phyloP scores from a whole-genome alignment of 2,329 filamentous ascomycete genomes.

The Beauveria sp. region DNA sequence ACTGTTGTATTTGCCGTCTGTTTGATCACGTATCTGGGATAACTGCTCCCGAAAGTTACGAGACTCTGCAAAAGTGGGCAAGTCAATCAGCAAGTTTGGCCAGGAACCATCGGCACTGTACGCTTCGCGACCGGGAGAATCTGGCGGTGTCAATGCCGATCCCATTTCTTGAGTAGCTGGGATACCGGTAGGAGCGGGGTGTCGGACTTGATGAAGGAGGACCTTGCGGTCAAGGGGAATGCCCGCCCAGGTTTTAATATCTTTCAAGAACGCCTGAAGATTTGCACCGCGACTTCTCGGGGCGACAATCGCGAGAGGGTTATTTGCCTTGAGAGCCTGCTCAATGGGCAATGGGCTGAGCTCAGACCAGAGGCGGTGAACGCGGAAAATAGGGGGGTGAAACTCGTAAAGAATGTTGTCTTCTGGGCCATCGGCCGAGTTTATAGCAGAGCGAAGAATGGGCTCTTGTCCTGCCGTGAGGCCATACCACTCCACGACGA shows the following conservation, averaged over 20 bases:
- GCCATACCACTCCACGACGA: conserved; percentile 77
- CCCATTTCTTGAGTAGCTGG: conserved; percentile 26
- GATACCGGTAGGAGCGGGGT: conserved; percentile 28
- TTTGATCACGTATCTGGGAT: conserved; percentile 49
- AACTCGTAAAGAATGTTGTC: conserved; percentile 74
- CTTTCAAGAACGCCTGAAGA: conserved; percentile 67
- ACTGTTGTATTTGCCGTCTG: conserved; percentile 74
- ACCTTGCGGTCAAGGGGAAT: conserved; percentile 68
- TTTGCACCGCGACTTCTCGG: conserved; percentile 63
- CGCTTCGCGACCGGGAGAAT: conserved; percentile 27
- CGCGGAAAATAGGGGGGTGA: conserved; percentile 74
- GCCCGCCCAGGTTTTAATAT: conserved; percentile 59
- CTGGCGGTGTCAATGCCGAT: conserved; percentile 31
- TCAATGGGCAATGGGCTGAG: conserved; percentile 48
- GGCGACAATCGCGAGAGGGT: conserved; percentile 55
- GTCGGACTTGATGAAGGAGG: conserved; percentile 60
- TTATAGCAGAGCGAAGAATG: conserved; percentile 70
- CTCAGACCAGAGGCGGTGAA: conserved; percentile 68
- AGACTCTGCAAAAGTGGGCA: conserved; percentile 45
- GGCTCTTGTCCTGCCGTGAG: conserved; percentile 59
- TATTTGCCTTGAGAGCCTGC: conserved; percentile 52
- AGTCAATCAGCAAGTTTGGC: conserved; percentile 35
- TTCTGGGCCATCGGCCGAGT: conserved; percentile 55
- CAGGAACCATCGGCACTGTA: conserved; percentile 28
- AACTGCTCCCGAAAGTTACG: conserved; percentile 19